Conservation (phyloP, 805 yeast species). For the Grigorovia transvaalensis region DNA sequence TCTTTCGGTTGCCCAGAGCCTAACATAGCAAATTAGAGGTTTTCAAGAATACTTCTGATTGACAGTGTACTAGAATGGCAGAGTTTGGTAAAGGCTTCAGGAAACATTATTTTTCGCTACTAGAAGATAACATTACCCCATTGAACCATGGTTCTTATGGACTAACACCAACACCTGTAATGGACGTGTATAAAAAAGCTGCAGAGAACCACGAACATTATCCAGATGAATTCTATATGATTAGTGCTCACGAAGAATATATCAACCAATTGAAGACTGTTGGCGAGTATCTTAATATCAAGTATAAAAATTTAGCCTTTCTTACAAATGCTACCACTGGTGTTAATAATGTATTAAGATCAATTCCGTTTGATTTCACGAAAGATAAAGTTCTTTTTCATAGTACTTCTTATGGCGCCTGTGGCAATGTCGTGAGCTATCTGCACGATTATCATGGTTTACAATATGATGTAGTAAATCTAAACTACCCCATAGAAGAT, state of each 20-base stretch:
- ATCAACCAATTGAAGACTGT: constrained; percentile 29
- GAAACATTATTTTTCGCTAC: constrained; percentile 35
- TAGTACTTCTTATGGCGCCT: constrained; percentile 44
- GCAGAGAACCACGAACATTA: constrained; percentile 25
- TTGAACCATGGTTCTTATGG: constrained; percentile 64
- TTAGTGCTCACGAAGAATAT: constrained; percentile 24
- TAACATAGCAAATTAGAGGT: too few species aligned
- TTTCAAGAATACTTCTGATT: too few species aligned
- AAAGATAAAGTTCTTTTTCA: constrained; percentile 41
- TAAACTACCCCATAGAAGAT: constrained; percentile 37
- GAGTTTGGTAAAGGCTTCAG: constrained; percentile 44
- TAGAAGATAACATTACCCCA: constrained; percentile 33
- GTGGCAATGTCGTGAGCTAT: constrained; percentile 41
- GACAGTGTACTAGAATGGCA: constrained; percentile 18
- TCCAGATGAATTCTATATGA: constrained; percentile 39
- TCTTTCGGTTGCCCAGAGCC: too few species aligned
- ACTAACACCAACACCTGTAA: constrained; percentile 39
- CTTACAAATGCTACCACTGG: constrained; percentile 53
- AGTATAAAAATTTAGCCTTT: constrained; percentile 39
- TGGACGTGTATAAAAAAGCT: constrained; percentile 29
- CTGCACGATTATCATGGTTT: constrained; percentile 28
- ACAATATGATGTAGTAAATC: constrained; percentile 29
- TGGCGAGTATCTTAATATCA: constrained; percentile 38
- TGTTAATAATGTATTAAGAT: constrained; percentile 45
- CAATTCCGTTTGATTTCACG: constrained; percentile 36